Percentiles rank a stretch among this genome's conserved stretches.
Conservation (phyloP, 129 eudicot species). For the Escallonia herrerae region DNA sequence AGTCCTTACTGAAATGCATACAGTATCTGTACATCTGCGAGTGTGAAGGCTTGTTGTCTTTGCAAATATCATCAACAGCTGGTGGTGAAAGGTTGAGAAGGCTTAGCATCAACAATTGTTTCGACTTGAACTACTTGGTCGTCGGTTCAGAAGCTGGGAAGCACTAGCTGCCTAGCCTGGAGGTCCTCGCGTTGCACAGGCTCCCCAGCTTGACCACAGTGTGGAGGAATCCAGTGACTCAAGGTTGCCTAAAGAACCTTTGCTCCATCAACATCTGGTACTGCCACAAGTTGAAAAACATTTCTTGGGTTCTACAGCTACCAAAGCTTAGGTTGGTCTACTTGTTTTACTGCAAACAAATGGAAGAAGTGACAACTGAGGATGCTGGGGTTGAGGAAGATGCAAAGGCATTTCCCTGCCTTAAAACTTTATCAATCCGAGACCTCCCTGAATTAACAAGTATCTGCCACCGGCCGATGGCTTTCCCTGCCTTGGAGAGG, state of each 20-base stretch:
- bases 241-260: conserved; percentile 28
- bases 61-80: conserved; percentile 22
- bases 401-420: conserved; percentile 19
- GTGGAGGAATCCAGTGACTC: conserved; percentile 28
- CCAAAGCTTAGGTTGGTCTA: conserved; percentile 39
- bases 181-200: conserved; percentile 30
- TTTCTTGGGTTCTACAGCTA: conserved; percentile 35
- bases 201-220: conserved; percentile 31
- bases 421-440: conserved; percentile 21
- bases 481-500: conserved; percentile 24
- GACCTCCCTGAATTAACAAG: conserved; percentile 18
- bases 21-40: conserved; percentile 32
- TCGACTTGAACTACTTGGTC: conserved; percentile 24
- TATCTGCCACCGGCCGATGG: conserved; percentile 5
- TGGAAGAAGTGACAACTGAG: conserved; percentile 31
- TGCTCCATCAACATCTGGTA: conserved; percentile 29
- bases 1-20: conserved; percentile 12
- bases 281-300: conserved; percentile 32
- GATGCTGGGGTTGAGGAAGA: conserved; percentile 15
- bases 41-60: conserved; percentile 23
- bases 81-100: conserved; percentile 35
- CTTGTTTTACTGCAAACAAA: conserved; percentile 35
- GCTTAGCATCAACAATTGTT: conserved; percentile 32
- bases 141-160: conserved; percentile 13
- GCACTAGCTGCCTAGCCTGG: conserved; percentile 35